phyloP scores from a whole-genome alignment of 1,139 yeast species.

The Taphrina confusa region DNA sequence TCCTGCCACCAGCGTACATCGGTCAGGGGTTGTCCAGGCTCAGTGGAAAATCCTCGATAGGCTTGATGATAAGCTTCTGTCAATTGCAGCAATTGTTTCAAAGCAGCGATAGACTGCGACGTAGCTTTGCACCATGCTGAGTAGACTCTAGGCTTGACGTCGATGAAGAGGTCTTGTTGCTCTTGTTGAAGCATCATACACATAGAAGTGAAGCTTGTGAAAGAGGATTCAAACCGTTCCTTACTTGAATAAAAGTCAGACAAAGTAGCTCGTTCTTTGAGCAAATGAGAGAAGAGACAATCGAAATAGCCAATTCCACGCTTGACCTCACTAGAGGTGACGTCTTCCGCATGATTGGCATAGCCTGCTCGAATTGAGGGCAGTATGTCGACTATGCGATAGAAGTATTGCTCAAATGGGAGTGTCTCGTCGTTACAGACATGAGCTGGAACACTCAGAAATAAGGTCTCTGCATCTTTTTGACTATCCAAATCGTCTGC shows the following conservation, averaged over 20 bases:
- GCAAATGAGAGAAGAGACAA: slow-evolving; percentile 53
- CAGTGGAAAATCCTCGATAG: not conserved
- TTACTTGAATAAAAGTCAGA: not conserved
- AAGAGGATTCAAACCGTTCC: not conserved
- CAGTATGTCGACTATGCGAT: slow-evolving; percentile 70
- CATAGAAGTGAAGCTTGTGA: not conserved
- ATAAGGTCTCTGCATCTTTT: slow-evolving; percentile 61
- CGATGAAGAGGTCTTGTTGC: not conserved
- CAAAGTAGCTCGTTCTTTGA: slow-evolving; percentile 8
- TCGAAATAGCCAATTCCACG: slow-evolving; percentile 81
- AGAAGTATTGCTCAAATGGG: slow-evolving; percentile 60
- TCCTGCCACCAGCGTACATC: not conserved
- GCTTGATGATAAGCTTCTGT: slow-evolving; percentile 7
- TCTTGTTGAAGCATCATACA: not conserved
- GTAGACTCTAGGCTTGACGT: not conserved
- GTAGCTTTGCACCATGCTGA: not conserved
- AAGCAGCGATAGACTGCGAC: not conserved
- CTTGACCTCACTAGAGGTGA: slow-evolving; percentile 71
- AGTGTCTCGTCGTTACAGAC: slow-evolving; percentile 50
- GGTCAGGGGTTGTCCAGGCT: not conserved
- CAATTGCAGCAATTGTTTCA: slow-evolving; percentile 2
- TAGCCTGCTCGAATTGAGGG: slow-evolving; percentile 76
- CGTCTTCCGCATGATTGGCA: slow-evolving; percentile 63
- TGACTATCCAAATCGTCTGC: slow-evolving; percentile 66
- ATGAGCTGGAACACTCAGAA: slow-evolving; percentile 58